Evolutionary conservation across 2,329 filamentous ascomycete genomes (phyloP), one percentile per base, ranked within the genome.

Genomic region (Trichoderma arundinaceum): DNA sequence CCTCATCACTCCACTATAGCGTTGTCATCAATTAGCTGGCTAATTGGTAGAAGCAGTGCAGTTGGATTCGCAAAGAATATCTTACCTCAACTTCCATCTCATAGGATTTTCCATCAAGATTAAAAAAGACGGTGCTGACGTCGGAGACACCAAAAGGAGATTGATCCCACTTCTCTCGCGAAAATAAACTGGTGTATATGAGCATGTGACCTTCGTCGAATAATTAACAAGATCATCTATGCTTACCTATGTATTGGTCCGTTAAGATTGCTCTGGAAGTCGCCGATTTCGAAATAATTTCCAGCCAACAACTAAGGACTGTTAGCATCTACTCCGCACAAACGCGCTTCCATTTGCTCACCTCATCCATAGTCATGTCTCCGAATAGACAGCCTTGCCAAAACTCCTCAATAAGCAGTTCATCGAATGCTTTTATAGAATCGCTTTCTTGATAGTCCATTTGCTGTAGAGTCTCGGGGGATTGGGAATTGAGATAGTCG

Each of bases 341-440:
- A 46, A 13, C 7, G 5, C 33, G 10, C 22, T 28, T 17, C 17
- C 17, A 15, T 38, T 1, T 2, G 59, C 67, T 61, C 54, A 72
- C 74, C 63, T 77, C 74, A n/a, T 76, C 72, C 62, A 74, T 74
- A 5, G 74, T 76, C 43, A 74, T 35, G 15, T 71, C 72, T n/a
- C 67, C 65, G 17, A 76, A 76, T 1, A 76, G 49, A 1, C 72
- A 58, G 5, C 48, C 65, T 54, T 77, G 75, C 75, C 74, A 77
- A 33, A 72, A 68, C 17, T 76, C 73, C n/a, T 76, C 75, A 7
- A 72, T 59, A 6, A 71, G 41, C 9, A 75, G 49, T 13, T 70
- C 64, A 15, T 74, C 68, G n/a, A 71, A 70, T 53, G 70, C 53
- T 17, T 66, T 62, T 68, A 74, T 67, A 38, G 69, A 72, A 6